Conservation (phyloP, 129 eudicot genomes). For the Oenanthe sinensis region DNA sequence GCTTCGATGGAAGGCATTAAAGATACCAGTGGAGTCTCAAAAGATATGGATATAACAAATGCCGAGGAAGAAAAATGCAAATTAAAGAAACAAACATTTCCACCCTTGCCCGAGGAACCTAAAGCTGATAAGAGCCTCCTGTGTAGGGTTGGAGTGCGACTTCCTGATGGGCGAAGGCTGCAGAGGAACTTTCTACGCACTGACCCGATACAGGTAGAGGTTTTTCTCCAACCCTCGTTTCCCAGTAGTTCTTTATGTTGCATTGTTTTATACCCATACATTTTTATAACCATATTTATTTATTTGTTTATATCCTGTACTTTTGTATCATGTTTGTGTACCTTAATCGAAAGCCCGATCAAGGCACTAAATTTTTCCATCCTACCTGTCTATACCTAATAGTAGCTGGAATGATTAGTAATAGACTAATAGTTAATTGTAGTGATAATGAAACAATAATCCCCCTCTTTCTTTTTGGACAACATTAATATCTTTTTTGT, state of each 20-base stretch:
- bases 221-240: not conserved
- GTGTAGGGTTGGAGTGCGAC: constrained; percentile 86
- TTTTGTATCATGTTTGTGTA: too few relatives aligned
- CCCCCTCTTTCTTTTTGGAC: too few relatives aligned
- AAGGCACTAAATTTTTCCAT: too few relatives aligned
- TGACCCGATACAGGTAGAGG: constrained; percentile 62
- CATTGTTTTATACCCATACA: not conserved
- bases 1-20: constrained; percentile 57
- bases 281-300: too few relatives aligned
- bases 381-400: not conserved
- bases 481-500: not conserved
- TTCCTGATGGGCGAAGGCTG: constrained; percentile 93
- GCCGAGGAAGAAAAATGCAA: constrained; percentile 27
- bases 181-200: constrained; percentile 76
- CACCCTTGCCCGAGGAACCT: constrained; percentile 85
- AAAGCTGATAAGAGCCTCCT: constrained; percentile 59
- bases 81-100: constrained; percentile 41
- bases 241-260: not conserved
- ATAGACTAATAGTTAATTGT: too few relatives aligned
- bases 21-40: constrained; percentile 22
- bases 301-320: too few relatives aligned
- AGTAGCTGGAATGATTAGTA: not conserved
- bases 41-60: constrained; percentile 23
- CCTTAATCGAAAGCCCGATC: too few relatives aligned
- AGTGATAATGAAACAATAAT: too few relatives aligned